These are phyloP conservation scores for Fusarium ambrosium DNA, from an alignment of 2,329 filamentous ascomycete species.

Conservation along the genomic window DNA sequence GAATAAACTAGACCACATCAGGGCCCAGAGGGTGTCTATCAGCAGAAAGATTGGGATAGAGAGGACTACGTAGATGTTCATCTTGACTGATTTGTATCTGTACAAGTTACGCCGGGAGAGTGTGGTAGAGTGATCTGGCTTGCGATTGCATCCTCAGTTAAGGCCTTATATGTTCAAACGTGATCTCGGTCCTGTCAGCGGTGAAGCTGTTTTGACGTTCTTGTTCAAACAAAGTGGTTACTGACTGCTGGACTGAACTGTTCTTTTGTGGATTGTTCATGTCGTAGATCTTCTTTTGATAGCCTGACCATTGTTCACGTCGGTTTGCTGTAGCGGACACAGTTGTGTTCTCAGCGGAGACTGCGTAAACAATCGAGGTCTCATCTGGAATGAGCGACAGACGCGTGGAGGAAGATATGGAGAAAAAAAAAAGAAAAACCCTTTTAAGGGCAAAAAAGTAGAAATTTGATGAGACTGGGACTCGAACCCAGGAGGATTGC, in stretches of 20 bases:
- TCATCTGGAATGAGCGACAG: too few relatives aligned
- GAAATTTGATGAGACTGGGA: constrained; percentile 1
- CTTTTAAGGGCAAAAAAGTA: neutral
- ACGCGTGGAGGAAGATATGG: neutral
- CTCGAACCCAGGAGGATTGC: constrained; percentile 7
- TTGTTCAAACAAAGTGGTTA: neutral
- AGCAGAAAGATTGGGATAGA: neutral
- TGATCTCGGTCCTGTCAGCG: neutral
- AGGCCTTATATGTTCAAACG: neutral
- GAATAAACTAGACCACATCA: neutral
- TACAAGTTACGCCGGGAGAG: neutral
- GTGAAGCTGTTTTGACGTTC: neutral
- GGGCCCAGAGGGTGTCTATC: neutral
- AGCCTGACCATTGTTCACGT: neutral
- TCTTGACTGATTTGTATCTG: neutral
- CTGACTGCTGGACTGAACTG: neutral
- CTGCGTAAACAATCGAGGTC: neutral
- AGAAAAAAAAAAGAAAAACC: neutral
- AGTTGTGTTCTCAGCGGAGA: neutral
- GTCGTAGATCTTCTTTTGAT: neutral
- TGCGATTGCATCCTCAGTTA: neutral
- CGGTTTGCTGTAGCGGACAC: neutral
- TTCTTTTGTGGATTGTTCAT: neutral
- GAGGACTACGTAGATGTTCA: neutral
- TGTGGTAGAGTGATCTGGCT: neutral